Base-by-base conservation (phyloP, 805 yeast species). In the Metschnikowia lunata region DNA sequence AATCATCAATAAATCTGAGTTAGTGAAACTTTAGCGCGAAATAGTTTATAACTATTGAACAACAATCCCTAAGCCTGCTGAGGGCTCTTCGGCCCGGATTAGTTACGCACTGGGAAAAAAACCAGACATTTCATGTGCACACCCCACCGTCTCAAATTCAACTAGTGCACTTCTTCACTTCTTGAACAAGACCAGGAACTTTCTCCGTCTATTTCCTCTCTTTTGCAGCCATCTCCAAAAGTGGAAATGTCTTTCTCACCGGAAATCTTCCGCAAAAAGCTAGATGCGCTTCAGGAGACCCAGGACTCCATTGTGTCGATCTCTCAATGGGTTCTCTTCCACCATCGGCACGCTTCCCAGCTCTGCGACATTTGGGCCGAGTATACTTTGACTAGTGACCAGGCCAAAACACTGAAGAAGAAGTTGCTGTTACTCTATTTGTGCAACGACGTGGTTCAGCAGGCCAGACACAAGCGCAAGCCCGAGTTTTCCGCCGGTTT, bases 371-470 rank as follows among this genome's bases (percentile, higher is more conserved):
- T 74, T 6, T 83, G 88, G 88, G 61, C 69, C 8, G 53, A 59
- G 26, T 68, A 63, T 42, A 52, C 76, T 0, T 41, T 52, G 29
- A 41, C 51, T n/a, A 33, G 45, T 15, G 30, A 29, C 33, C 26
- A 36, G 27, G 36, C 47, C 27, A 14, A 36, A n/a, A 34, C 35
- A 30, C 48, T 45, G 49, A 50, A 46, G 13, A 71, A 75, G 54
- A 75, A 73, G 47, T 69, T 83, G 40, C 72, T 83, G 2, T 63
- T 84, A 44, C 70, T 88, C 23, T 88, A 88, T 56, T 67, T 88
- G 11, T 83, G 85, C 40, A 88, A 88, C 60, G 96, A 88, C 52
- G 82, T 88, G 18, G 83, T 87, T 1, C 96, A 88, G 62, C 85
- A 85, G 58, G 79, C 89, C 3, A 72, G 82, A 46, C 80, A 83